Conservation (phyloP, 768 basidiomycete species). For the Tubosaeta brunneosetosa region DNA sequence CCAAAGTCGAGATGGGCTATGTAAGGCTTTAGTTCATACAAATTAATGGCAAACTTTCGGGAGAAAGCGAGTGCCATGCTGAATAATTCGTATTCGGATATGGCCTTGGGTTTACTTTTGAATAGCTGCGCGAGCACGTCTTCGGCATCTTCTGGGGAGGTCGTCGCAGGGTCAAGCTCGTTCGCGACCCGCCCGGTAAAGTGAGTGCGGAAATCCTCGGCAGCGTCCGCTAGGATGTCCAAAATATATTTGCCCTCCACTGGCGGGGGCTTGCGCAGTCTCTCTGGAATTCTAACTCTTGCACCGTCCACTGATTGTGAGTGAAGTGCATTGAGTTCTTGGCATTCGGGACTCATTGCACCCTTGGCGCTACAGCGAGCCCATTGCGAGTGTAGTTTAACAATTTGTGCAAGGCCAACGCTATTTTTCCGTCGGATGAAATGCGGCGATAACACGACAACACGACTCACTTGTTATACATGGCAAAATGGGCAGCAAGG, state of each 20-base stretch:
- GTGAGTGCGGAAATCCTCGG: conserved; percentile 40
- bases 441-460: neutral
- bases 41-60: conserved; percentile 38
- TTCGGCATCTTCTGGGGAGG: conserved; percentile 35
- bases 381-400: conserved; percentile 59
- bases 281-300: conserved; percentile 33
- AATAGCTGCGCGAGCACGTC: conserved; percentile 44
- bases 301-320: conserved; percentile 69
- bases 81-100: conserved; percentile 61
- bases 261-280: conserved; percentile 44
- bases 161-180: conserved; percentile 18
- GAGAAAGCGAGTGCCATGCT: conserved; percentile 46
- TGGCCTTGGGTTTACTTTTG: conserved; percentile 45
- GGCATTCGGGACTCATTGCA: conserved; percentile 59
- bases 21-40: conserved; percentile 37
- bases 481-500: conserved; percentile 61
- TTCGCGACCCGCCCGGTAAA: conserved; percentile 34
- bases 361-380: conserved; percentile 49
- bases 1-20: conserved; percentile 52
- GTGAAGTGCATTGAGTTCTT: conserved; percentile 67
- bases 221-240: conserved; percentile 46
- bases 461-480: conserved; percentile 53
- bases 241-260: conserved; percentile 44
- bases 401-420: conserved; percentile 52
- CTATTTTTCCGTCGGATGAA: conserved; percentile 28